These are phyloP conservation scores for Phytopythium montanum DNA, from an alignment of 352 stramenopile genomes.

Conservation along the genomic window DNA sequence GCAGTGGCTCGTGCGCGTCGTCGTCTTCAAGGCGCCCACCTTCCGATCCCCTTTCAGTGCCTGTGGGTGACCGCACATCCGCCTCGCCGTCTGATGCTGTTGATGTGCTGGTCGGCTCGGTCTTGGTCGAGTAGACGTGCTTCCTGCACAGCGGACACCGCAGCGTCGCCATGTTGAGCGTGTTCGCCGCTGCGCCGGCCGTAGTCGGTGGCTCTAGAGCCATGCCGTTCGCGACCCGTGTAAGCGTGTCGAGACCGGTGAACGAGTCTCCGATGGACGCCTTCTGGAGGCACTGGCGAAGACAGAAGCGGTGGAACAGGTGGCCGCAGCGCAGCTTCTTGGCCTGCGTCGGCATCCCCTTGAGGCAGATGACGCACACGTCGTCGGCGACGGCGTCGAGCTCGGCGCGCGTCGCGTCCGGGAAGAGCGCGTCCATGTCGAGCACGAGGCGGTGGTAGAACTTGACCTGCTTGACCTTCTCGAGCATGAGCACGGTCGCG, in stretches of 20 bases:
- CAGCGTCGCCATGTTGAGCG: conserved; percentile 18
- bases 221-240: conserved; percentile 28
- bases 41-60: background rate
- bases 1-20: background rate
- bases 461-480: conserved; percentile 66
- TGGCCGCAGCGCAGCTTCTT: conserved; percentile 77
- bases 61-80: background rate
- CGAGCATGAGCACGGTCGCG: conserved; percentile 54
- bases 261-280: conserved; percentile 59
- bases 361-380: conserved; percentile 80
- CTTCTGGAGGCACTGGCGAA: conserved; percentile 74
- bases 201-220: conserved; percentile 20
- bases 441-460: conserved; percentile 69
- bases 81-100: background rate
- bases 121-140: conserved; percentile 44
- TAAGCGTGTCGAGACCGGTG: conserved; percentile 25
- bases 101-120: conserved; percentile 6
- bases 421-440: conserved; percentile 63
- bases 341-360: conserved; percentile 57
- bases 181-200: background rate
- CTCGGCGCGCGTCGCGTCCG: conserved; percentile 48
- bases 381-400: conserved; percentile 58
- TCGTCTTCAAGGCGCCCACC: background rate
- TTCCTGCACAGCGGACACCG: conserved; percentile 66
- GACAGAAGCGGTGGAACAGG: conserved; percentile 67